Percentiles rank a stretch among this genome's conserved stretches.
Conservation (phyloP, 1,284 basidiomycete genomes). For the Lentinus polychrous region DNA sequence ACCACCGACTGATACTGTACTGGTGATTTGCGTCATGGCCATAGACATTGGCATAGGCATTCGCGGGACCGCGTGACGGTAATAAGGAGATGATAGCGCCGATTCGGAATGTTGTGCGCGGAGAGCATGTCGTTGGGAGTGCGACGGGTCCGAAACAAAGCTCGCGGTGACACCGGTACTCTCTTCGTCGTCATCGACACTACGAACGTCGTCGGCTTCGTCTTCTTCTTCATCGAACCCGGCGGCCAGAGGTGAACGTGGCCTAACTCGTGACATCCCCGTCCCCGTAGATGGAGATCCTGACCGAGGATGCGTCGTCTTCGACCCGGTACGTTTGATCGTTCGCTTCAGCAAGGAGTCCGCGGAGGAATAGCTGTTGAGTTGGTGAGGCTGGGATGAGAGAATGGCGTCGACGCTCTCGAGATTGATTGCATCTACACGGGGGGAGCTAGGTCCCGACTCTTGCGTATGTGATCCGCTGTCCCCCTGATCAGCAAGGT, state of each 20-base stretch:
- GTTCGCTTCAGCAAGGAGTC: constrained; percentile 22
- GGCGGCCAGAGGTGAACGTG: constrained; percentile 17
- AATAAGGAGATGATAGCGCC: neutral
- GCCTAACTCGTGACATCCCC: neutral
- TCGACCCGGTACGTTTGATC: constrained; percentile 14
- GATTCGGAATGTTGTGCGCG: neutral
- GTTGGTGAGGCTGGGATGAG: constrained; percentile 11
- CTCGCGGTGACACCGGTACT: neutral
- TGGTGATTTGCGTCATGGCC: constrained; percentile 21
- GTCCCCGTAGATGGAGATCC: constrained; percentile 3
- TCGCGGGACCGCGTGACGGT: constrained; percentile 12
- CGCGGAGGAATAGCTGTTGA: constrained; percentile 23
- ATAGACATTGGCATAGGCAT: constrained; percentile 17
- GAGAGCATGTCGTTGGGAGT: constrained; percentile 7
- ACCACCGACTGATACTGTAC: constrained; percentile 27
- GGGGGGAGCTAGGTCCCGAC: neutral
- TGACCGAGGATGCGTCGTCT: constrained; percentile 8
- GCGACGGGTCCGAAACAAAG: neutral
- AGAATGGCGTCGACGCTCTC: neutral
- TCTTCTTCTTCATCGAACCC: constrained; percentile 9
- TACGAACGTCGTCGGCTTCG: neutral
- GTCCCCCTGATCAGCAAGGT: neutral
- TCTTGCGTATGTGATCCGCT: constrained; percentile 1
- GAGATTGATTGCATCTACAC: neutral
- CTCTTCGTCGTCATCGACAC: constrained; percentile 7